Percentiles rank a stretch among this genome's conserved stretches.
These are phyloP conservation scores for Tylopilus vinaceipallidus DNA, from an alignment of 768 basidiomycete genomes.

Conservation along the genomic window DNA sequence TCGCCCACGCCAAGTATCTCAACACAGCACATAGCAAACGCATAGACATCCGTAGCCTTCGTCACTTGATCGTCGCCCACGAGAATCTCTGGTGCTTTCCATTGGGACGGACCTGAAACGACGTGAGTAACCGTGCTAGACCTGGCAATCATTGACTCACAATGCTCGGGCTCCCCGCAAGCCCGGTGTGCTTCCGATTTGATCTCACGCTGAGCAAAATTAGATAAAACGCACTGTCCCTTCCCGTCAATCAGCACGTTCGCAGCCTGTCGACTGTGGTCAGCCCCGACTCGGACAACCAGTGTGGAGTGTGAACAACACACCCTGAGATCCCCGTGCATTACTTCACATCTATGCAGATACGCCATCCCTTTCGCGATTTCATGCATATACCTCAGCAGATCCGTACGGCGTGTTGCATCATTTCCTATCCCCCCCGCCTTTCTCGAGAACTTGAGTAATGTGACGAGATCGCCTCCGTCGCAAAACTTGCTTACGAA, in stretches of 20 bases:
- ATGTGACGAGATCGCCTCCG: constrained; percentile 62
- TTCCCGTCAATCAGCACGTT: constrained; percentile 76
- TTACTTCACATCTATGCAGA: constrained; percentile 61
- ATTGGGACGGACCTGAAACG: constrained; percentile 62
- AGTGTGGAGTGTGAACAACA: constrained; percentile 10
- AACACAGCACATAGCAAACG: constrained; percentile 63
- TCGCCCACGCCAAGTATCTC: constrained; percentile 64
- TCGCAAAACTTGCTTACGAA: constrained; percentile 73
- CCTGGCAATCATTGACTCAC: constrained; percentile 28
- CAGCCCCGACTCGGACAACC: not conserved
- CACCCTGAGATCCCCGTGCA: constrained; percentile 85
- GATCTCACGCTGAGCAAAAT: constrained; percentile 83
- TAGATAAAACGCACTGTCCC: constrained; percentile 68
- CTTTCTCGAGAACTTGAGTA: constrained; percentile 39
- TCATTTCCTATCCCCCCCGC: not conserved
- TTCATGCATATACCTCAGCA: constrained; percentile 64
- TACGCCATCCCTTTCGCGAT: constrained; percentile 83
- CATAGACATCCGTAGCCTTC: constrained; percentile 61
- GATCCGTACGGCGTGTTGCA: constrained; percentile 29
- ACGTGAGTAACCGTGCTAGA: not conserved
- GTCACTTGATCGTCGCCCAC: constrained; percentile 47
- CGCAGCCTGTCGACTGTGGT: constrained; percentile 44
- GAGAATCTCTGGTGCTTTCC: constrained; percentile 72
- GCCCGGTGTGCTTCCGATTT: constrained; percentile 66
- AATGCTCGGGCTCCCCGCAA: constrained; percentile 47